These are phyloP conservation scores for Cicer bijugum DNA, from an alignment of 306 rosid species.

Conservation along the genomic window DNA sequence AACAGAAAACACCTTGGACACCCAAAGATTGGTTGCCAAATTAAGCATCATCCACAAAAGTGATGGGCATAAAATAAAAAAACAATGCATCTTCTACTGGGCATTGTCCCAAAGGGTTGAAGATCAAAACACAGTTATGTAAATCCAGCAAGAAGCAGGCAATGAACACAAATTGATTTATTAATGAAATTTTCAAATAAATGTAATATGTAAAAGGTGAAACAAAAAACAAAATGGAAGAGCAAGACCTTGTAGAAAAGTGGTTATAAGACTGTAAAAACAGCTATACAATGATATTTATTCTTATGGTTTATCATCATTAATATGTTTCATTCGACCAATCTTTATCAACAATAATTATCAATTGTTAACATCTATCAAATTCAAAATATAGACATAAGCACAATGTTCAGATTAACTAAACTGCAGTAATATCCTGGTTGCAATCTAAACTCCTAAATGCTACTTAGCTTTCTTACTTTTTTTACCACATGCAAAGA, in stretches of 20 bases:
- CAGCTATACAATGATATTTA: constrained; percentile 21
- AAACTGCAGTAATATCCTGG: neutral
- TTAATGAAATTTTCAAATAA: constrained; percentile 8
- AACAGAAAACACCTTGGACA: constrained; percentile 30
- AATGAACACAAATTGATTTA: neutral
- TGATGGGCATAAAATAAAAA: neutral
- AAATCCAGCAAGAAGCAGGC: constrained; percentile 33
- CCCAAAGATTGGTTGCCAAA: constrained; percentile 18
- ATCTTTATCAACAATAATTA: constrained; percentile 14
- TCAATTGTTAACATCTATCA: neutral
- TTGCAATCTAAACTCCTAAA: neutral
- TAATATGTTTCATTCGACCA: neutral
- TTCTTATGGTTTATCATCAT: neutral
- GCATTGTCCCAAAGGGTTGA: neutral
- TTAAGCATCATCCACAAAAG: constrained; percentile 4
- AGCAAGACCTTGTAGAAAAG: neutral
- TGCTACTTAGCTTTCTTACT: neutral
- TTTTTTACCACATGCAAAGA: neutral
- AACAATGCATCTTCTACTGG: neutral
- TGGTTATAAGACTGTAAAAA: neutral
- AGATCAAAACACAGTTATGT: constrained; percentile 14
- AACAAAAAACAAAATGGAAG: neutral
- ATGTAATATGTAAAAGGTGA: neutral
- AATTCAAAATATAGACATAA: neutral
- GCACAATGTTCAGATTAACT: constrained; percentile 5